Evolutionary conservation across 192 early-diverging fungal species (phyloP), one percentile per base, ranked within the genome.

Genomic region (Allomyces javanicus): DNA sequence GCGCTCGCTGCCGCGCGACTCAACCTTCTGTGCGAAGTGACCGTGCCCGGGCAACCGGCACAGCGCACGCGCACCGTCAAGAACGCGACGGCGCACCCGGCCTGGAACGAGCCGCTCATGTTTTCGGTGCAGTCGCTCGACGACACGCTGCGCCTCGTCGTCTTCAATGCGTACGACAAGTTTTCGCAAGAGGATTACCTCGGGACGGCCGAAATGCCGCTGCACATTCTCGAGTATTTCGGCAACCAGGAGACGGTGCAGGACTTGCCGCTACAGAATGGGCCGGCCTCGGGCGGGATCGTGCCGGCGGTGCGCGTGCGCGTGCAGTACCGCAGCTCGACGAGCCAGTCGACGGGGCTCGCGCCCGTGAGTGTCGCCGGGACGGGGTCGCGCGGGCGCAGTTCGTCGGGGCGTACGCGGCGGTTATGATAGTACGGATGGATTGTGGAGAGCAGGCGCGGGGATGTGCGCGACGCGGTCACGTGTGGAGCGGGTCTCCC

Each of bases 181-280:
- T 78, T 72, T 66, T 71, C 73, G 26, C 67, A 67, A 62, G 77
- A 76, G 76, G 77, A 76, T 25, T 73, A 72, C 62, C 50, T 78
- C 17, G 77, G 77, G 19, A 65, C 70, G 2, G 69, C 71, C 19
- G 67, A 74, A 33, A 55, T 78, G 22, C 66, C 58, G 50, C 66
- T 78, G 25, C 74, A 78, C 67, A 65, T 78, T 58, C 68, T 78
- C 22, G 77, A 78, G 61, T 78, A 78, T 65, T 78, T 75, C 67
- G 68, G 64, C 43, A 72, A 71, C 14, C 75, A 75, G 63, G 73
- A 78, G 64, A 78, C 74, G 58, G 27, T n/a, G 50, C 50, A 58
- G 50, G 50, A 58, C 50, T n/a, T 58, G 50, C 50, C 50, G 50
- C 50, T 58, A 3, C 17, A 58, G 50, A 58, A 58, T 58, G 33